These are phyloP conservation scores for Colletotrichum plurivorum DNA, from an alignment of 2,329 filamentous ascomycete genomes.

Conservation along the genomic window DNA sequence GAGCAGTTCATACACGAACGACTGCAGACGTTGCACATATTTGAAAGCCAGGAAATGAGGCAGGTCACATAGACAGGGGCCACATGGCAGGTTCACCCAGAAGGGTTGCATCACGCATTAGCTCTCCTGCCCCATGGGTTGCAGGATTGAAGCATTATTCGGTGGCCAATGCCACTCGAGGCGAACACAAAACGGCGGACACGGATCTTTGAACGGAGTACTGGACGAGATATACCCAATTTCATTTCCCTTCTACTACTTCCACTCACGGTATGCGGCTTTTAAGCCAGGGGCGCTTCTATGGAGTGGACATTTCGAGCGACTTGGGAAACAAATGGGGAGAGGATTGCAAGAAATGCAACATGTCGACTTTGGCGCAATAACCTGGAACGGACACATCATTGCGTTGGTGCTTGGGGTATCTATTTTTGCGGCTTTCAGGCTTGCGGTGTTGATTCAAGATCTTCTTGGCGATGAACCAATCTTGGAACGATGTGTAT, in stretches of 20 bases:
- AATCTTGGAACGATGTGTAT: conserved; percentile 20
- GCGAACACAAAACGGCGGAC: background rate
- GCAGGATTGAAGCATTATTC: background rate
- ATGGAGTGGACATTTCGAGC: conserved; percentile 24
- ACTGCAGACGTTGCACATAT: no score
- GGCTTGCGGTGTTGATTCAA: background rate
- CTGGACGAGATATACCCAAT: conserved; percentile 37
- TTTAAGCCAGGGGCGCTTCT: conserved; percentile 27
- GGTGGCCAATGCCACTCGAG: background rate
- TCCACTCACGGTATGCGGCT: conserved; percentile 28
- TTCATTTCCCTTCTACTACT: conserved; percentile 23
- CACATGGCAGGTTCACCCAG: background rate
- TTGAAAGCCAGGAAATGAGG: background rate
- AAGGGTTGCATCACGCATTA: conserved; percentile 8
- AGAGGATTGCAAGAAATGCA: background rate
- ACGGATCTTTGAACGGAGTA: conserved; percentile 34
- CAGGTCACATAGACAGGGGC: background rate
- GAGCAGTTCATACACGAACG: background rate
- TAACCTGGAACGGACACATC: background rate
- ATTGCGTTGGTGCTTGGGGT: conserved; percentile 24
- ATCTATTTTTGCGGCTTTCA: conserved; percentile 9
- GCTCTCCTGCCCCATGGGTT: background rate
- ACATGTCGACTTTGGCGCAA: conserved; percentile 4
- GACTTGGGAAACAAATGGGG: conserved; percentile 5
- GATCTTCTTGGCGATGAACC: background rate